Evolutionary conservation across 164 flowering plant species (phyloP), one percentile per base, ranked within the genome.

Genomic region (Macadamia integrifolia): DNA sequence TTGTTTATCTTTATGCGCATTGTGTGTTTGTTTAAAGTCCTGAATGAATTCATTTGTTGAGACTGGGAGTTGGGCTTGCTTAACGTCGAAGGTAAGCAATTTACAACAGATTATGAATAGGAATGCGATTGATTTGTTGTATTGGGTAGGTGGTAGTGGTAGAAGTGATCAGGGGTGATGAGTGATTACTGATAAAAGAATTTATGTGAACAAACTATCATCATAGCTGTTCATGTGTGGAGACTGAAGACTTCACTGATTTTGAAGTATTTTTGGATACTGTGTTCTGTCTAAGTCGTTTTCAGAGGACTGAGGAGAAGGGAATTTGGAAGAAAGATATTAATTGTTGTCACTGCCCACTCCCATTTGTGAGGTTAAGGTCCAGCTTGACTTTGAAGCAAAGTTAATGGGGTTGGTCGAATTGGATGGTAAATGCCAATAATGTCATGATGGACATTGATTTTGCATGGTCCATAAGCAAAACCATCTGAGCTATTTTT

Each of bases 11-110:
- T 53, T 64, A 60, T 67, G 42, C 30, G 23, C 61, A 63, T 60
- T 60, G 49, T 74, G 61, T 64, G 68, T 9, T n/a, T 2, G 59
- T 52, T 40, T 35, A 5, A 35, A 14, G 10, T 48, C 48, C 32
- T 42, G 28, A 42, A 35, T 14, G 49, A 12, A 9, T 23, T 42
- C 57, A 11, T 15, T 18, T 14, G 23, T 59, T 62, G 6, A 43
- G 59, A 9, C 29, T 6, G 40, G 42, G 48, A 46, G 23, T 23
- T 23, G 23, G 23, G 23, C 23, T 23, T 52, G 49, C 85, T 82
- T 86, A 60, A 68, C 87, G 81, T 86, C 77, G 75, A 86, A 84
- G 86, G 17, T 17, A 83, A 82, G 89, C 56, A 60, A 50, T 48
- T 5, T 30, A 11, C 31, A 28, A 42, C 23, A 23, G 23, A 23